A percentile compares a stretch with the other conserved stretches of the same genome.
These are phyloP conservation scores for Nemania sp. DNA, from an alignment of 2,329 filamentous ascomycete genomes.

Conservation along the genomic window DNA sequence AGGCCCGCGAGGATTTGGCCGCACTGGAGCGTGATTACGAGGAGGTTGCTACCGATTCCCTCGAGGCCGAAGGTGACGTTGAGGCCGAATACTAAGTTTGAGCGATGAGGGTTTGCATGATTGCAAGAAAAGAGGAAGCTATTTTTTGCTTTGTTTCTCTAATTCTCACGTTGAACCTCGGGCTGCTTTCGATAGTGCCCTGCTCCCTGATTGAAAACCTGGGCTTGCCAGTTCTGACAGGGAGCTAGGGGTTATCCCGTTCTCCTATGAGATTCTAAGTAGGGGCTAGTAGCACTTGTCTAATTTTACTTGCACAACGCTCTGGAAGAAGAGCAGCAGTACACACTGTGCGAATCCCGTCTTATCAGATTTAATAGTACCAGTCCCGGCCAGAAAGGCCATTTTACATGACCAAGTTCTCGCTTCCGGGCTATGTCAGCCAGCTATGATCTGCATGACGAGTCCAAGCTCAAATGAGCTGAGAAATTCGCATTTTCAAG, in stretches of 20 bases:
- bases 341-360: constrained; percentile 43
- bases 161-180: constrained; percentile 6
- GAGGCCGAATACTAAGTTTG: constrained; percentile 85
- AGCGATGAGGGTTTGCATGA: constrained; percentile 23
- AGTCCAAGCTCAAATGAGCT: too few species aligned
- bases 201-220: constrained; percentile 3
- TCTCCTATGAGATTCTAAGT: constrained; percentile 25
- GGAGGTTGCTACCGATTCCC: constrained; percentile 93
- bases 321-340: constrained; percentile 40
- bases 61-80: constrained; percentile 81
- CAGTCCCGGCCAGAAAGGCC: constrained; percentile 21
- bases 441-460: too few species aligned
- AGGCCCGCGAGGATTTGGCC: constrained; percentile 97
- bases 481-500: too few species aligned
- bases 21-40: constrained; percentile 98
- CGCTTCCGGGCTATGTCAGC: too few species aligned
- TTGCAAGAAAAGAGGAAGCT: constrained; percentile 25
- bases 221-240: constrained; percentile 11
- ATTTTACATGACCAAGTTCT: background rate
- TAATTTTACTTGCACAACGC: constrained; percentile 33
- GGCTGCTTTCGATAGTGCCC: constrained; percentile 7
- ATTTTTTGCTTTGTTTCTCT: constrained; percentile 27
- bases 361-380: constrained; percentile 42
- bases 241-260: constrained; percentile 1
- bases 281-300: constrained; percentile 32